Base-by-base conservation (phyloP, 208 protist species). In the Tritrichomonas musculus region DNA sequence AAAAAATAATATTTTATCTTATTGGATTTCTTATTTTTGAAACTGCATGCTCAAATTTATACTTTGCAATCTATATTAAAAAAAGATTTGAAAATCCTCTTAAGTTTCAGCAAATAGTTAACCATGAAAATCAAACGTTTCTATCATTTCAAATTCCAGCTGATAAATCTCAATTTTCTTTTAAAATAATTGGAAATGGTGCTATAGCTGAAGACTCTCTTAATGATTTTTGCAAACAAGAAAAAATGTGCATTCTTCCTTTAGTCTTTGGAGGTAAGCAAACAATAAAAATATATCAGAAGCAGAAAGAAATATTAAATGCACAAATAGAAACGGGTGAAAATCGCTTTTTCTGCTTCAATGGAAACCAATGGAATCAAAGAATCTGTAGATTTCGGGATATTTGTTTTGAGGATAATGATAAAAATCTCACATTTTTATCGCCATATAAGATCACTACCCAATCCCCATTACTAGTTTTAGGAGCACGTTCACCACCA, bases 401-500 rank as follows among this genome's bases (percentile, higher is more conserved):
- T 57, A 88, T 88, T 39, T 88, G 77, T 39, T 88, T 88, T 39
- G 77, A 88, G 33, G 47, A 57, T 57, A n/a, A n/a, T n/a, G n/a
- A n/a, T n/a, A 36, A 49, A 57, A 57, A 20, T 53, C 17, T 88
- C 0, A 88, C 77, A 53, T 57, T 88, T 53, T 25, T 60, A 20
- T 44, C 77, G 2, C 77, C 77, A 60, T 88, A 88, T 39, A 57
- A 60, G 0, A 57, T 88, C 0, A 88, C 2, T 30, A 11, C 27
- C 39, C 47, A 88, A 14, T 13, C 44, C 33, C 77, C 77, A 39
- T 88, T 88, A 57, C 41, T 50, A 33, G 47, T 47, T 57, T 33
- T 88, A 33, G 77, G 77, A 88, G 77, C 27, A 47, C 8, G 77
- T 20, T 13, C 41, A 20, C 77, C 77, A 27, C 77, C 77, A 13